Conservation (phyloP, 495 filamentous ascomycete species). For the Daldinia decipiens region DNA sequence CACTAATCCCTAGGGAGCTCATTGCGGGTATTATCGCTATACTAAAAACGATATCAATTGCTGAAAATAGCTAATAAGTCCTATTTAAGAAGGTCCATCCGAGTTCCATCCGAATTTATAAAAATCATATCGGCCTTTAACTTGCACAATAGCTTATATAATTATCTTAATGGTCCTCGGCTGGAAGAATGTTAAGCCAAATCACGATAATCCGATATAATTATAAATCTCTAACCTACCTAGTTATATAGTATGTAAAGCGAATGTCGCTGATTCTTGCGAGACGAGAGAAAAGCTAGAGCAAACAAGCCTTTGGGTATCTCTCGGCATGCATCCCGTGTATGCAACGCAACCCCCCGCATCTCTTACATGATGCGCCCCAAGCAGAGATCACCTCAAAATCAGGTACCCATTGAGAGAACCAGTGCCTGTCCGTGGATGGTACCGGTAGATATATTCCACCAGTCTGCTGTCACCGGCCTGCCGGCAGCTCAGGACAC, state of each 20-base stretch:
- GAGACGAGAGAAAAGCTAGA: not conserved
- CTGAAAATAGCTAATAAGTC: conserved; percentile 5
- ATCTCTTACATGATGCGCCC: conserved; percentile 30
- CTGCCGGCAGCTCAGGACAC: not conserved
- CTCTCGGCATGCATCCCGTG: conserved; percentile 23
- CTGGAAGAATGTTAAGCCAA: not conserved
- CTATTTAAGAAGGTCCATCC: conserved; percentile 10
- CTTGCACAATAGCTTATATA: conserved; percentile 1
- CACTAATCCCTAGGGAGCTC: conserved; percentile 19
- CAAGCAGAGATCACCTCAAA: conserved; percentile 18
- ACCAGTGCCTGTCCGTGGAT: conserved; percentile 20
- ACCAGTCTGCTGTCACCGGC: conserved; percentile 23
- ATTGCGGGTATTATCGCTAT: conserved; percentile 20
- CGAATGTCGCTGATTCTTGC: not conserved
- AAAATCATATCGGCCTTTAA: not conserved
- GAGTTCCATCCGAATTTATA: conserved; percentile 12
- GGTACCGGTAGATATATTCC: conserved; percentile 24
- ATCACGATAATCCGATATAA: not conserved
- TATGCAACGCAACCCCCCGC: conserved; percentile 22
- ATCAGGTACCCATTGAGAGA: conserved; percentile 22
- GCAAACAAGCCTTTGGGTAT: not conserved
- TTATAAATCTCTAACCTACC: no score
- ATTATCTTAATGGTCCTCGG: not conserved
- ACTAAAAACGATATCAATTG: not conserved
- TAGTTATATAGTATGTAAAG: no score